These are phyloP conservation scores for Fraxinus americana DNA, from an alignment of 257 asterid species.

Conservation along the genomic window DNA sequence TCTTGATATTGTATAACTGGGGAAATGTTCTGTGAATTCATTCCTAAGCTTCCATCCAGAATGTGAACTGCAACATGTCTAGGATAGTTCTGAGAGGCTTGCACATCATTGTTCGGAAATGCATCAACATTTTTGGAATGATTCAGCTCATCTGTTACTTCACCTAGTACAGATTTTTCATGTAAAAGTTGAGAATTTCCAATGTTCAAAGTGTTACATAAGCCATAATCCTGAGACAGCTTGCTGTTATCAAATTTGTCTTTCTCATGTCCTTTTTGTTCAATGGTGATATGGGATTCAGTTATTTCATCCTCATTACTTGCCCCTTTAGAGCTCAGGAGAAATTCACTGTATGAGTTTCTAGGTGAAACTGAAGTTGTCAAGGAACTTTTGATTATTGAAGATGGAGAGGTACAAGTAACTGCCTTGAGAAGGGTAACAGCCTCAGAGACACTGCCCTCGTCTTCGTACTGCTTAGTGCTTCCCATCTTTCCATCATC, in stretches of 20 bases:
- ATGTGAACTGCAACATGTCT: slow-evolving; percentile 85
- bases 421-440: slow-evolving; percentile 41
- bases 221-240: slow-evolving; percentile 41
- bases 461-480: slow-evolving; percentile 39
- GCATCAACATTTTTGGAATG: slow-evolving; percentile 43
- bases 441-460: slow-evolving; percentile 45
- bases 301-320: slow-evolving; percentile 43
- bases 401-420: slow-evolving; percentile 39
- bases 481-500: slow-evolving; percentile 49
- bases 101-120: slow-evolving; percentile 40
- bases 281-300: slow-evolving; percentile 59
- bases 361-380: slow-evolving; percentile 38
- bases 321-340: slow-evolving; percentile 47
- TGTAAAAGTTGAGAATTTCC: slow-evolving; percentile 36
- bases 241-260: slow-evolving; percentile 41
- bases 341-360: slow-evolving; percentile 52
- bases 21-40: slow-evolving; percentile 37
- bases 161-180: slow-evolving; percentile 40
- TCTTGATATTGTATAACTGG: slow-evolving; percentile 43
- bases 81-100: slow-evolving; percentile 56
- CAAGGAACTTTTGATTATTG: slow-evolving; percentile 34
- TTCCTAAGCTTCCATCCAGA: slow-evolving; percentile 68
- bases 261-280: slow-evolving; percentile 42
- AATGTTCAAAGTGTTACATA: slow-evolving; percentile 35
- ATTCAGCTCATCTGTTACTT: slow-evolving; percentile 37